Conservation (phyloP, 305 asterid species). For the Fraxinus sp. region DNA sequence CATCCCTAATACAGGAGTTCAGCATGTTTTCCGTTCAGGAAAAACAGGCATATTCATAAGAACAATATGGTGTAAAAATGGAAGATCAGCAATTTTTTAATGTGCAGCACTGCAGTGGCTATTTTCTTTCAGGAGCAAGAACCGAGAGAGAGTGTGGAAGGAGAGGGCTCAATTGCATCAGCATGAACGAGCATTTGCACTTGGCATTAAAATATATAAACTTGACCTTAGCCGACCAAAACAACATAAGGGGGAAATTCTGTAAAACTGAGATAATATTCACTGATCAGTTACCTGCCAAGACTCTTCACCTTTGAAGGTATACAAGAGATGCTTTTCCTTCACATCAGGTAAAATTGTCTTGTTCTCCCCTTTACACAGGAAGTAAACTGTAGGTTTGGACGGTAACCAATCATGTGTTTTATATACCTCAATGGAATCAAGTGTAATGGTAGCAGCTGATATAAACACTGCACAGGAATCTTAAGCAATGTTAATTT, state of each 20-base stretch:
- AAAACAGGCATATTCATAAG: not conserved
- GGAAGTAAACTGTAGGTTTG: conserved; percentile 57
- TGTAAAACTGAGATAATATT: not conserved
- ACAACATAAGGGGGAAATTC: not conserved
- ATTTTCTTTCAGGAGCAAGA: not conserved
- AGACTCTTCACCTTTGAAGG: conserved; percentile 83
- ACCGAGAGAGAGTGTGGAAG: not conserved
- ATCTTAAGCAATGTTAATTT: not conserved
- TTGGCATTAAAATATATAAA: not conserved
- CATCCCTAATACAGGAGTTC: not conserved
- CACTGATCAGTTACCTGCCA: conserved; percentile 71
- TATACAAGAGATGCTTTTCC: conserved; percentile 48
- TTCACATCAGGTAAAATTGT: conserved; percentile 72
- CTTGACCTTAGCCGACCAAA: not conserved
- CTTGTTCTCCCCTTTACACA: conserved; percentile 64
- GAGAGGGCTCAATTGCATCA: not conserved
- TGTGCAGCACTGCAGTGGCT: not conserved
- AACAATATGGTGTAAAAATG: not conserved
- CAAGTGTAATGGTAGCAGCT: conserved; percentile 66
- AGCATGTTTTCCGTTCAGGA: not conserved
- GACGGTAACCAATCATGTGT: conserved; percentile 65
- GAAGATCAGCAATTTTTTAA: not conserved
- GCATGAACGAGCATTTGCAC: not conserved
- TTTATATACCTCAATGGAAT: conserved; percentile 61
- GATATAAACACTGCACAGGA: conserved; percentile 38